Evolutionary conservation across 192 early-diverging fungal genomes (phyloP), one percentile per base, ranked within the genome.

Genomic region (Mortierella hygrophila): DNA sequence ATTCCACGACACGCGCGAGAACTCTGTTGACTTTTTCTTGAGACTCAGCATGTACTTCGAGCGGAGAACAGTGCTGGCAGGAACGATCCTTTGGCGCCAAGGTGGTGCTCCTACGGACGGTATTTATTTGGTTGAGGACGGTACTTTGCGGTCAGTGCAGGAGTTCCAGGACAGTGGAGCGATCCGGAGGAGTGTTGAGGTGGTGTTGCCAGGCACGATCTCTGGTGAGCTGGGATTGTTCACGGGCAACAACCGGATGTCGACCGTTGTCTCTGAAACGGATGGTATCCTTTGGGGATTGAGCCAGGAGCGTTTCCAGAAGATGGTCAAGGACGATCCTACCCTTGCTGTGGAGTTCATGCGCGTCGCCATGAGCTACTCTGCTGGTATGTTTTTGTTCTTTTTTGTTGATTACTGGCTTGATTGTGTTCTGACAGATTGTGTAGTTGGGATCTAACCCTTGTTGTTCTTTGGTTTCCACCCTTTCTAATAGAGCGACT

Each of bases 221-320:
- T 93, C 96, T 26, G 98, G 98, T 15, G 97, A 98, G 88, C 89
- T 98, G 41, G 93, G 96, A 26, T 87, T 99, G 68, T 96, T 97
- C 68, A 91, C 93, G 4, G 88, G 88, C 11, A 82, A 81, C 55
- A 63, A 84, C 41, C 90, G 94, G 37, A 88, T 89, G 29, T 90
- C 91, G n/a, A 91, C 93, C 0, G 79, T 97, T 40, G 82, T 96
- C 10, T 92, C 93, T 0, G 93, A 95, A 38, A 88, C 88, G 47
- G 93, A 94, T 68, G 90, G 93, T 18, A 90, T 93, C 3, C 87
- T 96, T 13, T 99, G 98, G 98, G 87, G 90, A 75, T 84, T 99
- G 76, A 88, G 90, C n/a, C 90, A 91, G 54, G 70, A 82, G 2
- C 79, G 88, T 15, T 98, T 95, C 79, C 92, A 96, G 23, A 89